A percentile compares a stretch with the other conserved stretches of the same genome.
Conservation (phyloP, 768 basidiomycete species). For the Infundibulicybe gibba region DNA sequence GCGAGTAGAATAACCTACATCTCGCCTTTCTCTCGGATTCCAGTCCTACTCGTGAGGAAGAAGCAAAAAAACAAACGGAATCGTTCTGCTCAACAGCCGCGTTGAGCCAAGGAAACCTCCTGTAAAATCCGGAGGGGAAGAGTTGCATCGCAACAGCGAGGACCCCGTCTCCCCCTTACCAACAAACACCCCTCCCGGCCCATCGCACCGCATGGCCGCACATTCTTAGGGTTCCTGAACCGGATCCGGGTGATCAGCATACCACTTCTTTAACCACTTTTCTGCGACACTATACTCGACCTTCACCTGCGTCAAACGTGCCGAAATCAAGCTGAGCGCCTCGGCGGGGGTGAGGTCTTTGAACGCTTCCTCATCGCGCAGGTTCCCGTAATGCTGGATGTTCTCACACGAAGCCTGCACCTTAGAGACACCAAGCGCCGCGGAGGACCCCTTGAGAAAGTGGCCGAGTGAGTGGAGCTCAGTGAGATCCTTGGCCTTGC, state of each 20-base stretch:
- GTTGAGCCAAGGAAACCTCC: too few species aligned
- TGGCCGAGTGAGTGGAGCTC: constrained; percentile 79
- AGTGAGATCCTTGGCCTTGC: constrained; percentile 53
- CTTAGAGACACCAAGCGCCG: constrained; percentile 79
- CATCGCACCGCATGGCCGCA: too few species aligned
- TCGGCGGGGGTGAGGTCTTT: constrained; percentile 39
- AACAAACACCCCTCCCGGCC: too few species aligned
- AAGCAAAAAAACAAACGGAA: too few species aligned
- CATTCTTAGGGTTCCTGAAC: not conserved
- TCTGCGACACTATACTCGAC: constrained; percentile 69
- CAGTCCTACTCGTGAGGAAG: too few species aligned
- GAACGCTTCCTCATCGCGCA: constrained; percentile 51
- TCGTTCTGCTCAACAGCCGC: too few species aligned
- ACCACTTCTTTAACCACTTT: constrained; percentile 55
- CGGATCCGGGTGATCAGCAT: constrained; percentile 16
- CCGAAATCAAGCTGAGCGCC: constrained; percentile 55
- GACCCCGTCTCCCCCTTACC: too few species aligned
- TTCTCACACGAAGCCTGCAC: constrained; percentile 86
- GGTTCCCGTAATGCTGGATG: constrained; percentile 85
- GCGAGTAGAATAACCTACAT: too few species aligned
- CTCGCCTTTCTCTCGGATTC: too few species aligned
- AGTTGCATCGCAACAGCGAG: too few species aligned
- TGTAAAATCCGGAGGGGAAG: too few species aligned
- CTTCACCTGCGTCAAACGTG: constrained; percentile 55
- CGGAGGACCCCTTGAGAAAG: constrained; percentile 96